These are phyloP conservation scores for Diplodia seriata DNA, from an alignment of 2,329 filamentous ascomycete genomes.

Conservation along the genomic window DNA sequence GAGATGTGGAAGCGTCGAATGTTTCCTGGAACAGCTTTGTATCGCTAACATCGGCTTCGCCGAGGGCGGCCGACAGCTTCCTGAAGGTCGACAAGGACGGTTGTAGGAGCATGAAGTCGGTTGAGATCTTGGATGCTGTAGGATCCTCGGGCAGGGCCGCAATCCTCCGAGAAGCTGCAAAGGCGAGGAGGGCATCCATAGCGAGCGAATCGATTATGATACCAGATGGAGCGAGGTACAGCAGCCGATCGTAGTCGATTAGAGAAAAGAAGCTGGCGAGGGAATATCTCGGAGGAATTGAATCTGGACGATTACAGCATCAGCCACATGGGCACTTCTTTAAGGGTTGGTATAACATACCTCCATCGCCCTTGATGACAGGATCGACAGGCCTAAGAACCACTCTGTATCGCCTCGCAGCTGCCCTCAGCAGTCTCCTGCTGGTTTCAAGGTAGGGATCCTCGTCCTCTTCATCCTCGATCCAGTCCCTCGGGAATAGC, in stretches of 20 bases:
- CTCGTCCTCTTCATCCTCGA: conserved; percentile 45
- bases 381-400: conserved; percentile 54
- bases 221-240: conserved; percentile 55
- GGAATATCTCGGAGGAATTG: conserved; percentile 49
- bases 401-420: conserved; percentile 55
- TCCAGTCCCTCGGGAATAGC: conserved; percentile 53
- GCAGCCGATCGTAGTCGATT: conserved; percentile 53
- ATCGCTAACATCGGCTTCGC: conserved; percentile 38
- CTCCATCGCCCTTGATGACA: conserved; percentile 46
- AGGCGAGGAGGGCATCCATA: conserved; percentile 54
- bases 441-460: conserved; percentile 55
- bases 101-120: conserved; percentile 48
- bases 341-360: conserved; percentile 34
- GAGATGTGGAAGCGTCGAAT: conserved; percentile 42
- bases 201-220: conserved; percentile 55
- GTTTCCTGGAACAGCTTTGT: conserved; percentile 44
- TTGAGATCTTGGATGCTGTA: conserved; percentile 43
- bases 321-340: neutral
- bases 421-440: conserved; percentile 53
- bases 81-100: conserved; percentile 45
- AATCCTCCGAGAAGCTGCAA: conserved; percentile 47
- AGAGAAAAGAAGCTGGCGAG: conserved; percentile 55
- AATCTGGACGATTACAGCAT: neutral
- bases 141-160: conserved; percentile 45
- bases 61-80: conserved; percentile 43